A percentile compares a stretch with the other conserved stretches of the same genome.
Evolutionary conservation across 345 rosid species (phyloP).

Genomic region (Citrus mangshanensis): DNA sequence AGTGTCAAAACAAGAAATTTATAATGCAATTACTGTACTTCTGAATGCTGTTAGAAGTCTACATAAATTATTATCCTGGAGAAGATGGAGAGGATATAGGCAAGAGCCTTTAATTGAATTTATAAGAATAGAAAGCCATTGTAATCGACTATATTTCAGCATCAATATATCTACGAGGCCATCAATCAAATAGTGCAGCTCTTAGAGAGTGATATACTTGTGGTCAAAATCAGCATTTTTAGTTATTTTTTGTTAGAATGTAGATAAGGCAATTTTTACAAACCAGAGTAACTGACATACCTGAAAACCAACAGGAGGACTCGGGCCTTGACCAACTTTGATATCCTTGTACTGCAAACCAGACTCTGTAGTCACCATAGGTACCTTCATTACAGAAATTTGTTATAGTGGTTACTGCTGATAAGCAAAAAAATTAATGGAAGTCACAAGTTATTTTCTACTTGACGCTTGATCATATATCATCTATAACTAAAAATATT

Average conservation of each 20-base stretch:
- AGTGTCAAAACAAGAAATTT: no score
- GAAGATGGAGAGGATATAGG: not conserved
- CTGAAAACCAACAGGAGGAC: conserved; percentile 90
- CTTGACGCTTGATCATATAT: not conserved
- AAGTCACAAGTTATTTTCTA: not conserved
- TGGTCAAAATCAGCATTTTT: not conserved
- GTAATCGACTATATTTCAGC: not conserved
- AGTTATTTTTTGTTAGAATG: not conserved
- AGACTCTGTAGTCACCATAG: conserved; percentile 84
- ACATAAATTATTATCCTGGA: not conserved
- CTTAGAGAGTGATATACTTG: not conserved
- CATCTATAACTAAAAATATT: not conserved
- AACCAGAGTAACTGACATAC: conserved; percentile 29
- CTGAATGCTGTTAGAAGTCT: not conserved
- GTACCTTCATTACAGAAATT: conserved; percentile 49
- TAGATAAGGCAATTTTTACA: not conserved
- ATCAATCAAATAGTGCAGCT: not conserved
- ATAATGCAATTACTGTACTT: not conserved
- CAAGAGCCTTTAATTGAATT: not conserved
- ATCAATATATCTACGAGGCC: not conserved
- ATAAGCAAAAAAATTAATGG: not conserved
- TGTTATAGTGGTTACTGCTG: not conserved
- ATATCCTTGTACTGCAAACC: conserved; percentile 94
- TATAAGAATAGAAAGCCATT: no score
- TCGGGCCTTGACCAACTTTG: conserved; percentile 79